phyloP scores from a whole-genome alignment of 495 filamentous ascomycete genomes.

The Neurospora sp. region DNA sequence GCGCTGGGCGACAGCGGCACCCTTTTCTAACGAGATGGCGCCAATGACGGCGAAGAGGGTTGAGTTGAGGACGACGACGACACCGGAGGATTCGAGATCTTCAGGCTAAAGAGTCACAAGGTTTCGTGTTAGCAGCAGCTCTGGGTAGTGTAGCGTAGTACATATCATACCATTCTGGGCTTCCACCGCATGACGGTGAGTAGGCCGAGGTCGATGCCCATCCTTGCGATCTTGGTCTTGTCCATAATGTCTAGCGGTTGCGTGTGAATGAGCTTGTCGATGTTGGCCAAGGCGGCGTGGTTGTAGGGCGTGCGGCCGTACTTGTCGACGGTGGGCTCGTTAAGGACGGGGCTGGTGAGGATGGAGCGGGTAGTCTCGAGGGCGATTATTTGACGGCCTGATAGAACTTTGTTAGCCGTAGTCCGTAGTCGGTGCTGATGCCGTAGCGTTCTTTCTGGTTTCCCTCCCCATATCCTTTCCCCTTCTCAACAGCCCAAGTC shows the following conservation, averaged over 20 bases:
- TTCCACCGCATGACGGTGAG: slow-evolving; percentile 74
- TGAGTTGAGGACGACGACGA: slow-evolving; percentile 60
- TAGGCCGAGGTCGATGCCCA: slow-evolving; percentile 64
- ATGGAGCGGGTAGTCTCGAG: slow-evolving; percentile 68
- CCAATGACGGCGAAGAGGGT: slow-evolving; percentile 79
- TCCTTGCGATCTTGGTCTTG: slow-evolving; percentile 48
- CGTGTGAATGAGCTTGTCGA: slow-evolving; percentile 53
- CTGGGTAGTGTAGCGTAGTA: not conserved
- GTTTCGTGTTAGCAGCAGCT: slow-evolving; percentile 6
- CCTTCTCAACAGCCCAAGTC: slow-evolving; percentile 60
- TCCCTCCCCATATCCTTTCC: slow-evolving; percentile 3
- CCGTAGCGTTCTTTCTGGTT: not conserved
- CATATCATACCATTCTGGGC: slow-evolving; percentile 47
- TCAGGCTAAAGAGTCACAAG: slow-evolving; percentile 44
- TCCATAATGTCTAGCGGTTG: slow-evolving; percentile 47
- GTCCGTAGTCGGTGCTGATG: slow-evolving; percentile 4
- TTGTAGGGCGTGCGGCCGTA: slow-evolving; percentile 56
- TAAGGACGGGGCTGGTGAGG: slow-evolving; percentile 34
- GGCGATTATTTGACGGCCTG: slow-evolving; percentile 73
- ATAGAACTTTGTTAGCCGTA: not conserved
- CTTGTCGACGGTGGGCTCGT: slow-evolving; percentile 24
- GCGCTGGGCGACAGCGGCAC: slow-evolving; percentile 65
- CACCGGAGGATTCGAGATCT: slow-evolving; percentile 61
- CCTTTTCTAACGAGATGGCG: slow-evolving; percentile 75
- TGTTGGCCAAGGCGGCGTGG: slow-evolving; percentile 61